phyloP scores from a whole-genome alignment of 2,329 filamentous ascomycete genomes.

The Metarhizium guizhouense region DNA sequence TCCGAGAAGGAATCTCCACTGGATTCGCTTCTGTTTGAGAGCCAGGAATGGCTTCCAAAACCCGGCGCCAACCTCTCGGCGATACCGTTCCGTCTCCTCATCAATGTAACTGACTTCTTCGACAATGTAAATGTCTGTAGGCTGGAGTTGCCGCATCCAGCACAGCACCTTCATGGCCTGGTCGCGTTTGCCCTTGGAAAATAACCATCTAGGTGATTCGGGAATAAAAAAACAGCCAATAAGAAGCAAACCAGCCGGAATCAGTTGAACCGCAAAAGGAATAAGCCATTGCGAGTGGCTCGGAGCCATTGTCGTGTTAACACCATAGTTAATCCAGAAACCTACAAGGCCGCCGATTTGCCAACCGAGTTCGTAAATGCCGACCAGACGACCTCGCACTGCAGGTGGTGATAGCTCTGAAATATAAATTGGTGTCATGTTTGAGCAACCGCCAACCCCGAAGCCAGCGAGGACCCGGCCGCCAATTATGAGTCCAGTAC shows the following conservation, averaged over 20 bases:
- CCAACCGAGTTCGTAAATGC: constrained; percentile 14
- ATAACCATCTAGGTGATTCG: constrained; percentile 63
- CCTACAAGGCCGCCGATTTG: constrained; percentile 13
- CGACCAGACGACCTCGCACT: constrained; percentile 13
- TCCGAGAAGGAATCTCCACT: constrained; percentile 66
- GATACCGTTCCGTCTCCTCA: constrained; percentile 56
- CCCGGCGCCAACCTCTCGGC: constrained; percentile 53
- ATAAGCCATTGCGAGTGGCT: constrained; percentile 52
- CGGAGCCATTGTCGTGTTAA: constrained; percentile 39
- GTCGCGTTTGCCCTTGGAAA: constrained; percentile 51
- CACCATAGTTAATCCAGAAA: constrained; percentile 42
- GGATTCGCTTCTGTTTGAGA: constrained; percentile 46
- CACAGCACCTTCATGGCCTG: constrained; percentile 48
- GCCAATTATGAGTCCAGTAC: constrained; percentile 14
- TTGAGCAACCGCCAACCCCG: constrained; percentile 16
- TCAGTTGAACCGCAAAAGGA: constrained; percentile 57
- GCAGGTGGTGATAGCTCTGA: constrained; percentile 13
- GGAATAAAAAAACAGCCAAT: constrained; percentile 50
- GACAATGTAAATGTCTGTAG: constrained; percentile 55
- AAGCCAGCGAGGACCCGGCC: constrained; percentile 15
- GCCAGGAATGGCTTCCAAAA: constrained; percentile 67
- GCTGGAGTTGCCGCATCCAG: constrained; percentile 54
- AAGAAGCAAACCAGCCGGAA: constrained; percentile 55
- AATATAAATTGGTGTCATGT: constrained; percentile 15
- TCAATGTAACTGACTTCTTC: constrained; percentile 68